These are phyloP conservation scores for Pseudogymnoascus sp. DNA, from an alignment of 2,329 filamentous ascomycete genomes.

Conservation along the genomic window DNA sequence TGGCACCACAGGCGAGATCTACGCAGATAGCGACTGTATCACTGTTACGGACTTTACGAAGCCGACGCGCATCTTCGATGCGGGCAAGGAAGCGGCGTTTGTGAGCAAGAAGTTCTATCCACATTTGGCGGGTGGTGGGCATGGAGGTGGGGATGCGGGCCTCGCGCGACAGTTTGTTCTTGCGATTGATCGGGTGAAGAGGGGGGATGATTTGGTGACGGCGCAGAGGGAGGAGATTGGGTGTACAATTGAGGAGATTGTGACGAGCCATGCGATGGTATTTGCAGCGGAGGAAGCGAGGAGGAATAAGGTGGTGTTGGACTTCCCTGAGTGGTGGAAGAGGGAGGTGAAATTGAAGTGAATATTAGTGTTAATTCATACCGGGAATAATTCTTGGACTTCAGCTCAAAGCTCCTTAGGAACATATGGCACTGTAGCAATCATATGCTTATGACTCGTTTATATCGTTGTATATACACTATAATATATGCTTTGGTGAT, in stretches of 20 bases:
- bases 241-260: conserved; percentile 74
- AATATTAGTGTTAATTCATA: not conserved
- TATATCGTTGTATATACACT: not conserved
- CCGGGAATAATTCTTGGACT: not conserved
- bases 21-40: conserved; percentile 73
- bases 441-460: not conserved
- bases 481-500: not conserved
- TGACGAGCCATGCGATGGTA: conserved; percentile 86
- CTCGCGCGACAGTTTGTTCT: conserved; percentile 73
- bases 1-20: conserved; percentile 76
- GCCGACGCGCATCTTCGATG: conserved; percentile 33
- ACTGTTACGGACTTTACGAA: conserved; percentile 60
- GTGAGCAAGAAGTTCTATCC: conserved; percentile 49
- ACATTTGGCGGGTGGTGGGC: conserved; percentile 50
- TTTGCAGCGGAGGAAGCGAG: conserved; percentile 91
- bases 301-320: conserved; percentile 56
- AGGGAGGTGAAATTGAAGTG: conserved; percentile 29
- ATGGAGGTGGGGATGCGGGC: conserved; percentile 73
- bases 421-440: not conserved
- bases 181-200: conserved; percentile 73
- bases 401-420: not conserved
- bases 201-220: conserved; percentile 53
- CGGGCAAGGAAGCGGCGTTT: not conserved
- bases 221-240: conserved; percentile 73
- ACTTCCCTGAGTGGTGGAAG: conserved; percentile 72